A percentile compares a stretch with the other conserved stretches of the same genome.
Conservation (phyloP, 768 basidiomycete species). For the Kwoniella sp. region DNA sequence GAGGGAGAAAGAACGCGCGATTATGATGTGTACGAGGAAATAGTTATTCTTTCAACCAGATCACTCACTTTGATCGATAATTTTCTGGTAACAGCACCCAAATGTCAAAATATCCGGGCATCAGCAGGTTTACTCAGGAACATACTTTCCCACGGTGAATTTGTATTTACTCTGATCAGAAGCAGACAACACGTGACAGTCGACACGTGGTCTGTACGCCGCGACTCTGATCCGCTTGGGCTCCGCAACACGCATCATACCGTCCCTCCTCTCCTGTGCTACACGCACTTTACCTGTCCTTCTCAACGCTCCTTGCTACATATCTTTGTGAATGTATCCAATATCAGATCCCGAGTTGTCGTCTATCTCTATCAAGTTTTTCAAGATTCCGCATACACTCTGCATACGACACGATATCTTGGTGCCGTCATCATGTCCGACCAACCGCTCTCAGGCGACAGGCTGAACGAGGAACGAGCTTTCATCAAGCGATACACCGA, state of each 20-base stretch:
- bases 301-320: no score
- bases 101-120: background rate
- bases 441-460: constrained; percentile 38
- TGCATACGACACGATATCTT: no score
- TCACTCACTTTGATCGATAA: background rate
- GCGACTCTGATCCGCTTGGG: no score
- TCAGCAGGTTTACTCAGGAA: background rate
- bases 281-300: no score
- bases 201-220: no score
- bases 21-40: background rate
- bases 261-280: background rate
- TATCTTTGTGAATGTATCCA: no score
- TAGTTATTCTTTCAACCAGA: background rate
- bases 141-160: background rate
- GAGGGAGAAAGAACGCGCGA: background rate
- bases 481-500: constrained; percentile 55
- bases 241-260: background rate
- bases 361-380: no score
- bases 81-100: background rate
- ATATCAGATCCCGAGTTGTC: no score
- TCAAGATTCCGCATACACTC: no score
- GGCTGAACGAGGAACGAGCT: constrained; percentile 52
- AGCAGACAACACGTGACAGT: no score
- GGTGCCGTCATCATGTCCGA: constrained; percentile 29
- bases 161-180: no score